Base-by-base conservation (phyloP, 202 grass and related monocot genomes). In the Alloteropsis angusta region DNA sequence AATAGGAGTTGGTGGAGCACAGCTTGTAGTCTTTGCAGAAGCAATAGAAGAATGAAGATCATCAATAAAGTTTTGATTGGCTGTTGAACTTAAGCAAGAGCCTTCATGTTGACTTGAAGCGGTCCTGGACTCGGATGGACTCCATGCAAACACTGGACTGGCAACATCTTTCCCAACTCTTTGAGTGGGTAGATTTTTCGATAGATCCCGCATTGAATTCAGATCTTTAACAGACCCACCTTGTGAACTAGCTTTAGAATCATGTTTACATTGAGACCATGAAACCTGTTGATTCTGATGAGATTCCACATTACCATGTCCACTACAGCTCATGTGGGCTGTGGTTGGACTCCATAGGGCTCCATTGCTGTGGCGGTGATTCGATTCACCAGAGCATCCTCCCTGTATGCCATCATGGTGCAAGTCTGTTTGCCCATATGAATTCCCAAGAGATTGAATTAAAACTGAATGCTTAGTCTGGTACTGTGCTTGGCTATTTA, bases 101-200 rank as follows among this genome's bases (percentile, higher is more conserved):
- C 75, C 71, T 85, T 77, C 82, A 50, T 89, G 52, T 80, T 93
- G 91, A 80, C 68, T 80, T 66, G 85, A 77, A 72, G 86, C 74
- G 22, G 79, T 86, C 77, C 83, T 89, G 37, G 87, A 86, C 44
- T 86, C 83, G 0, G 88, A 69, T 47, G 88, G 71, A 71, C 71
- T 88, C 77, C 68, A 80, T 83, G 86, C 68, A 85, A 81, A 75
- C 42, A 36, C 37, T 67, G 75, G 80, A 75, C 72, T 88, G 26
- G 73, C 48, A 44, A 59, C 65, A 84, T 81, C 81, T 75, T 76
- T 91, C 50, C 57, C 50, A 22, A 66, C 34, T 60, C 73, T 77
- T 58, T 80, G 87, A 23, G 57, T 77, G 39, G 85, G 64, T 74
- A 85, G 32, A 66, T 56, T 77, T 42, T 74, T 75, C 7, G 66